Conservation (phyloP, 805 yeast genomes). For the Ogataea polymorpha region DNA sequence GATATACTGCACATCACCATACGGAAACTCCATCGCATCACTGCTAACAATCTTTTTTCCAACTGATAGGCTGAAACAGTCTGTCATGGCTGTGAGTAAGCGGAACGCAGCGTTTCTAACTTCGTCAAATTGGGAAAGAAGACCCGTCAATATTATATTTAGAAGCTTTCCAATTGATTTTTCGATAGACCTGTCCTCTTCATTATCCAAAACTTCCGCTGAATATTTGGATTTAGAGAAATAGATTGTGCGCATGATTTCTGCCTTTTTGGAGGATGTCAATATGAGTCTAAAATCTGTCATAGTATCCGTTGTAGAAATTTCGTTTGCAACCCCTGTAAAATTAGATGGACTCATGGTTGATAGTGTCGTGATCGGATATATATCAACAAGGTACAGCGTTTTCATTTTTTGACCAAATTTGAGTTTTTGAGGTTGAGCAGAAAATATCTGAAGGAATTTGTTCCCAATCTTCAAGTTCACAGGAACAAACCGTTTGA, state of each 20-base stretch:
- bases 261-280: conserved; percentile 49
- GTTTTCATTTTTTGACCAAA: conserved; percentile 35
- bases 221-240: conserved; percentile 55
- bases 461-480: conserved; percentile 67
- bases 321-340: conserved; percentile 49
- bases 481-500: conserved; percentile 55
- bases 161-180: conserved; percentile 52
- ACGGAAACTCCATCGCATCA: conserved; percentile 63
- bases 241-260: conserved; percentile 67
- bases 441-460: conserved; percentile 54
- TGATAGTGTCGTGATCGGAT: conserved; percentile 38
- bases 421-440: conserved; percentile 41
- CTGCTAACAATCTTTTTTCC: conserved; percentile 56
- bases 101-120: conserved; percentile 63
- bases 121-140: conserved; percentile 55
- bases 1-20: conserved; percentile 60
- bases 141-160: conserved; percentile 64
- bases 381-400: conserved; percentile 42
- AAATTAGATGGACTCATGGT: conserved; percentile 39
- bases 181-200: conserved; percentile 36
- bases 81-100: conserved; percentile 59
- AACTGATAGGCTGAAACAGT: conserved; percentile 54
- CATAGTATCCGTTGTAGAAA: conserved; percentile 39
- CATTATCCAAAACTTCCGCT: conserved; percentile 19
- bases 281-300: conserved; percentile 39